Evolutionary conservation across 345 rosid genomes (phyloP), one percentile per base, ranked within the genome.

Genomic region (Melaleuca quinquenervia): DNA sequence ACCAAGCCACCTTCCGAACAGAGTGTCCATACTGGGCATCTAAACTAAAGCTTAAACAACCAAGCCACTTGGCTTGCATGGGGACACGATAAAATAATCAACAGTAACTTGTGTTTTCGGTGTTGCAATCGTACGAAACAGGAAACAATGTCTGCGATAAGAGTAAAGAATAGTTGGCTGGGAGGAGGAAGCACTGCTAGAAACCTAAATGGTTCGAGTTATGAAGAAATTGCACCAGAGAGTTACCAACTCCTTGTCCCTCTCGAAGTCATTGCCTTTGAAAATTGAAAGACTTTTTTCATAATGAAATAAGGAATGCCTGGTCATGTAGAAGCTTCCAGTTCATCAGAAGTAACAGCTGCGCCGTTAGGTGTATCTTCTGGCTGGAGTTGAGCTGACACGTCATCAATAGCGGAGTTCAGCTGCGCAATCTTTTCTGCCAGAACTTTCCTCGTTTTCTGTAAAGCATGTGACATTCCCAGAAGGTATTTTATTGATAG

Each of bases 391-490:
- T 94, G 99, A 82, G 94, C 54, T 50, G 99, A 95, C 74, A 95
- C 94, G 78, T 90, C 95, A 84, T 95, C 99, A 32, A 96, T 95
- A 76, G 99, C 98, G 36, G 95, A 90, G 92, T 95, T 96, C 78
- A 96, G 92, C 86, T 94, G 97, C 48, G 94, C 97, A 62, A 96
- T 96, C 92, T 96, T 95, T 88, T 94, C 95, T 1, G 95, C 90
- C 56, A 96, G 89, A 74, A 94, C 89, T 89, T 96, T 93, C 6
- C 98, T 87, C 27, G 96, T 96, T 94, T 92, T 95, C 99, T 96
- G 92, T 62, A 84, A 80, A 84, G 84, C 82, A 87, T 52, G 22
- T 9, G 82, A 54, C 6, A 50, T 82, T 85, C 15, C 36, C 48
- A 3, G 27, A 51, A 56, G 32, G 36, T 41, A 82, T 21, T 24